phyloP scores from a whole-genome alignment of 176 grass and related monocot species.

The Avena insularis region DNA sequence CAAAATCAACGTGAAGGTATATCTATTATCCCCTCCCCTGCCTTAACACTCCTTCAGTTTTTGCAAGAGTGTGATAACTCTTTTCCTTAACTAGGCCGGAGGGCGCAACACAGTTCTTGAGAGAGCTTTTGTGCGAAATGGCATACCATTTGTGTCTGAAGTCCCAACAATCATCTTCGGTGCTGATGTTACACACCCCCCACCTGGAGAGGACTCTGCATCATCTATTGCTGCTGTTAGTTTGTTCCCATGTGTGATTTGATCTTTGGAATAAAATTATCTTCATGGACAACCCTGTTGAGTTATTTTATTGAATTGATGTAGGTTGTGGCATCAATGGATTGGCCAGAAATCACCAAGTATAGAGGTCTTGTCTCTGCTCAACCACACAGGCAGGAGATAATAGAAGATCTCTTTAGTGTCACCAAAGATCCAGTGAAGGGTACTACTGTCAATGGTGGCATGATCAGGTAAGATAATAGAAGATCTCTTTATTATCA shows the following conservation, averaged over 20 bases:
- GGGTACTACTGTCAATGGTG: constrained; percentile 4
- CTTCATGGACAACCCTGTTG: neutral
- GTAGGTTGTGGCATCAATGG: constrained; percentile 78
- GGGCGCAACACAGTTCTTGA: constrained; percentile 81
- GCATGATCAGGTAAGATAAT: constrained; percentile 58
- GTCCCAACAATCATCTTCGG: constrained; percentile 79
- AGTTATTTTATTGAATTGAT: constrained; percentile 8
- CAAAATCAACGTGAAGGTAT: constrained; percentile 97
- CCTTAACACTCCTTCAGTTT: neutral
- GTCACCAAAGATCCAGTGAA: constrained; percentile 43
- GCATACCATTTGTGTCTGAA: constrained; percentile 66
- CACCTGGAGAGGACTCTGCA: constrained; percentile 80
- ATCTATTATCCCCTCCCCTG: neutral
- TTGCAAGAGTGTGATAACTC: neutral
- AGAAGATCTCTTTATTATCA: too few relatives aligned
- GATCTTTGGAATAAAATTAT: neutral
- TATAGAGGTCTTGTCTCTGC: constrained; percentile 70
- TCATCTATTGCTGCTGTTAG: constrained; percentile 84
- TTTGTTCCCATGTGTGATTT: constrained; percentile 2
- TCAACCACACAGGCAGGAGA: constrained; percentile 61
- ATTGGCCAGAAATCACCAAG: constrained; percentile 76
- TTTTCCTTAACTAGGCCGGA: constrained; percentile 53
- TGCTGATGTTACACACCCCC: constrained; percentile 77
- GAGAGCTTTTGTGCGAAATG: constrained; percentile 47
- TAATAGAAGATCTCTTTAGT: constrained; percentile 63